phyloP scores from a whole-genome alignment of 1,139 yeast species.

The Pichia sp. region DNA sequence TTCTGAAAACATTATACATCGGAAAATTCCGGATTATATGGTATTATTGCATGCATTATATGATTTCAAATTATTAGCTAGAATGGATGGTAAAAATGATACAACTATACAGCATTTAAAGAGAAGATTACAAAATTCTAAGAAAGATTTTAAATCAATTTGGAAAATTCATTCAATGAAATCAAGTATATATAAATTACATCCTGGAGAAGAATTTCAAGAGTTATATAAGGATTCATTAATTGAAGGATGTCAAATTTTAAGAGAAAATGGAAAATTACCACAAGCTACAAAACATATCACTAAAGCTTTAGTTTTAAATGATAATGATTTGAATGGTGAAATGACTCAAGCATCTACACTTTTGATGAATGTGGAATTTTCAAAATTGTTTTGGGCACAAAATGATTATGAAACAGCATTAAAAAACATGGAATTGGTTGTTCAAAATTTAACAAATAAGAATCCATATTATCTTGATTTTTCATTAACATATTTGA shows the following conservation, averaged over 20 bases:
- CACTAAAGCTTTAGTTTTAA: conserved; percentile 56
- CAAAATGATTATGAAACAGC: conserved; percentile 90
- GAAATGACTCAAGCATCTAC: conserved; percentile 19
- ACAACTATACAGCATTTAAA: conserved; percentile 18
- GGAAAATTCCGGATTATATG: conserved; percentile 32
- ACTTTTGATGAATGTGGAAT: conserved; percentile 62
- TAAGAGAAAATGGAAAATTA: conserved; percentile 62
- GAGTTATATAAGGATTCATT: conserved; percentile 46
- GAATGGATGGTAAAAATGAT: conserved; percentile 12
- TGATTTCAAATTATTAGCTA: conserved; percentile 45
- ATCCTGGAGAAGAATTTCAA: conserved; percentile 34
- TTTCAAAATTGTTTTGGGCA: conserved; percentile 82
- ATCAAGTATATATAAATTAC: conserved; percentile 47
- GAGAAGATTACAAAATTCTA: conserved; percentile 43
- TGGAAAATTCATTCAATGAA: conserved; percentile 58
- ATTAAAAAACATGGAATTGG: conserved; percentile 52
- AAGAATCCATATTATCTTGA: conserved; percentile 35
- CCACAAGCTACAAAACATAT: conserved; percentile 72
- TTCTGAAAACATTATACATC: conserved; percentile 52
- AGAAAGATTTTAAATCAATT: conserved; percentile 56
- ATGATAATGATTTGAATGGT: conserved; percentile 20
- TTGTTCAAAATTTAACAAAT: conserved; percentile 26
- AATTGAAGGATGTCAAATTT: conserved; percentile 56
- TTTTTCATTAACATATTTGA: conserved; percentile 70
- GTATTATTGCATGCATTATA: conserved; percentile 65